Evolutionary conservation across 192 early-diverging fungal species (phyloP), one percentile per base, ranked within the genome.

Genomic region (Gaertneriomyces semiglobifer): DNA sequence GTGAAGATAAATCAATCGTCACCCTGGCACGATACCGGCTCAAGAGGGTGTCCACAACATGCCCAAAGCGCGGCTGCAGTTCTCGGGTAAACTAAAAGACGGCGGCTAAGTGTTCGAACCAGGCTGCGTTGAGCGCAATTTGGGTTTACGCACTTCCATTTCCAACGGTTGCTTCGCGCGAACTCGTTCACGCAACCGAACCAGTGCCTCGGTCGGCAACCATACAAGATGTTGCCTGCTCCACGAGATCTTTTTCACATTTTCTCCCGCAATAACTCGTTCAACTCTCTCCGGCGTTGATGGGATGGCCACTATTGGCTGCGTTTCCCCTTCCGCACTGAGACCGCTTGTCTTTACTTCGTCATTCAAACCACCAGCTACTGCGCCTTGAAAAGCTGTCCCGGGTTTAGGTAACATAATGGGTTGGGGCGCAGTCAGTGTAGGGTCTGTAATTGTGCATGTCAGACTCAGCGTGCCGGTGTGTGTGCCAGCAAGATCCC

Each of bases 191-290:
- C 78, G 56, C 44, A 84, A 63, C 46, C 75, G 61, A 5, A 72
- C 78, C 6, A 84, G 73, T 1, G 79, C 80, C 6, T 68, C 69
- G 5, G 79, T 77, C 4, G 75, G 75, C 55, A 84, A 59, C 80
- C 80, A 84, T 6, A 84, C 58, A 1, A 75, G 18, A 53, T 75
- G 68, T 19, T 63, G 10, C 18, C 33, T 8, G 39, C 33, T n/a
- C 81, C 81, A 83, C 8, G 65, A 20, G 4, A 83, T 72, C 65
- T 76, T 80, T 65, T 82, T 82, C 43, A 73, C 64, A 16, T 65
- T 63, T 53, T 75, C 75, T 33, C 61, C 73, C 7, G 53, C 25
- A 12, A 12, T 55, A 5, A n/a, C 58, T 56, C 51, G 68, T 41
- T 68, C 71, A 18, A 62, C n/a, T 20, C 47, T 46, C 38, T 55